These are phyloP conservation scores for Pseudonectria buxi DNA, from an alignment of 2,329 filamentous ascomycete genomes.

Conservation along the genomic window DNA sequence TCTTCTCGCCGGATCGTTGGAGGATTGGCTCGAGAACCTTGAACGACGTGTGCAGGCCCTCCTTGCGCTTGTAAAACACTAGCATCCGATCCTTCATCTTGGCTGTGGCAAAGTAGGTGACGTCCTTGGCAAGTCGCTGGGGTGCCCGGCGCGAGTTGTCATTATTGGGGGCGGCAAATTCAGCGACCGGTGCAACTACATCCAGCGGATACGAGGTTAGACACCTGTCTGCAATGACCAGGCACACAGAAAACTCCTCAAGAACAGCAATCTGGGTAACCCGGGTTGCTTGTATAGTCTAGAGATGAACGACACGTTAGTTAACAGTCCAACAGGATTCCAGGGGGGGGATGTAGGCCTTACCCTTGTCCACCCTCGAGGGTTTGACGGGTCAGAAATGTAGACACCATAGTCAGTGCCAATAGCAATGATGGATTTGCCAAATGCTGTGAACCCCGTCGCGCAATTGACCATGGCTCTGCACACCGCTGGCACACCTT, in stretches of 20 bases:
- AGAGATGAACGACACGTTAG: constrained; percentile 13
- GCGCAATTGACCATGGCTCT: constrained; percentile 87
- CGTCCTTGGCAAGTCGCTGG: constrained; percentile 85
- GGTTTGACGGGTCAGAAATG: constrained; percentile 80
- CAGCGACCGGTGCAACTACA: constrained; percentile 61
- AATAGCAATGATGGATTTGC: constrained; percentile 82
- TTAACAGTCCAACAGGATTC: neutral
- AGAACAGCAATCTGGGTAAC: constrained; percentile 93
- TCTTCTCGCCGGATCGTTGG: constrained; percentile 84
- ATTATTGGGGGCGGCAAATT: constrained; percentile 53
- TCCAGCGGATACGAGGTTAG: constrained; percentile 93
- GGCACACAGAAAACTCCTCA: constrained; percentile 89
- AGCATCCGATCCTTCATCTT: constrained; percentile 95
- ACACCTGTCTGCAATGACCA: constrained; percentile 85
- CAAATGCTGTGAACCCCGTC: constrained; percentile 77
- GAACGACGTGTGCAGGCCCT: constrained; percentile 87
- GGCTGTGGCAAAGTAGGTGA: constrained; percentile 93
- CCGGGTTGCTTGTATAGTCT: constrained; percentile 68
- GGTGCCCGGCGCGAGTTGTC: constrained; percentile 81
- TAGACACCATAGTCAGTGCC: constrained; percentile 94
- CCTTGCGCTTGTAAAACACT: constrained; percentile 95
- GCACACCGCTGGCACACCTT: constrained; percentile 71
- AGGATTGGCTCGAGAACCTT: constrained; percentile 94
- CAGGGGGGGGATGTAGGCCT: constrained; percentile 25
- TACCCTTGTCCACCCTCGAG: constrained; percentile 85